These are phyloP conservation scores for Monilinia laxa DNA, from an alignment of 2,329 filamentous ascomycete genomes.

Conservation along the genomic window DNA sequence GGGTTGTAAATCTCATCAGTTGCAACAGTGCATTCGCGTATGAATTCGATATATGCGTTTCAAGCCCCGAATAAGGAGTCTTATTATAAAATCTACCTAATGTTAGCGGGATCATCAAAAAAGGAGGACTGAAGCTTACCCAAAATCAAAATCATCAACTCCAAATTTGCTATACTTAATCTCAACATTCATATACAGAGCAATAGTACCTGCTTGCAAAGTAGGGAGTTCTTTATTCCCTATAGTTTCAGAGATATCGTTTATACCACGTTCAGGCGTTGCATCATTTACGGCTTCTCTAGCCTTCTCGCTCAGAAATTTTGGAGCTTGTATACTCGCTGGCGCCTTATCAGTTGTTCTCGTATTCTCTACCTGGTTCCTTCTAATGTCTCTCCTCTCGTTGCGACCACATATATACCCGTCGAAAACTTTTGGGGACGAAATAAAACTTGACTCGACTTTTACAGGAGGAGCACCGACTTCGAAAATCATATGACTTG, in stretches of 20 bases:
- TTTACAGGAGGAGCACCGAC: constrained; percentile 78
- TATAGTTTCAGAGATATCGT: constrained; percentile 63
- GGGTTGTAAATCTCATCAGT: constrained; percentile 84
- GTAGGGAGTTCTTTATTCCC: constrained; percentile 70
- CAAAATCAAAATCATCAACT: constrained; percentile 99
- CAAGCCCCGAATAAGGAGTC: constrained; percentile 84
- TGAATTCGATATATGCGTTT: constrained; percentile 95
- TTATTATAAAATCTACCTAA: constrained; percentile 81
- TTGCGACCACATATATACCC: constrained; percentile 79
- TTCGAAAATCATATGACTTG: constrained; percentile 78
- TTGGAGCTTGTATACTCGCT: constrained; percentile 69
- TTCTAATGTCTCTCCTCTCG: constrained; percentile 61
- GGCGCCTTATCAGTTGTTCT: constrained; percentile 61
- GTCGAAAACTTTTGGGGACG: constrained; percentile 67
- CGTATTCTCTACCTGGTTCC: constrained; percentile 83
- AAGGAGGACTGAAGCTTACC: constrained; percentile 51
- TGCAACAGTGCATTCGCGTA: constrained; percentile 93
- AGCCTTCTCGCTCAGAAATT: constrained; percentile 92
- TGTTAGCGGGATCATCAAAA: constrained; percentile 28
- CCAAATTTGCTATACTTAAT: constrained; percentile 99
- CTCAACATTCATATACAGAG: constrained; percentile 90
- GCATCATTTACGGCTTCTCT: constrained; percentile 59
- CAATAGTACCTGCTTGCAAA: constrained; percentile 76
- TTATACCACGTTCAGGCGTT: constrained; percentile 43
- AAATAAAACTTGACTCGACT: constrained; percentile 68